phyloP scores from a whole-genome alignment of 2,329 filamentous ascomycete species.

The Exophiala viscosa region DNA sequence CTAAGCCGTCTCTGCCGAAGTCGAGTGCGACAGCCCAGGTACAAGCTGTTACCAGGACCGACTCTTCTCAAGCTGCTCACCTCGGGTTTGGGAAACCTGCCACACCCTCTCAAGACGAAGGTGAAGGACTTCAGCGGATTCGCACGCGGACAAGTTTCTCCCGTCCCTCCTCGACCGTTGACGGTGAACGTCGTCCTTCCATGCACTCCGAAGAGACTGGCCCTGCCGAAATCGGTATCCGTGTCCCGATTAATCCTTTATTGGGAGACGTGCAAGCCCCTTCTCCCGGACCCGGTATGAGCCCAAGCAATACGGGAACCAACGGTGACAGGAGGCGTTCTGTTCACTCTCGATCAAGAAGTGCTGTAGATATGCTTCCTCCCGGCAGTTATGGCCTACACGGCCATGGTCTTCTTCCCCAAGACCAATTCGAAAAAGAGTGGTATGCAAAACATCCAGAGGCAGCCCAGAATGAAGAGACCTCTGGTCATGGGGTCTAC shows the following conservation, averaged over 20 bases:
- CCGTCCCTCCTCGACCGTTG: conserved; percentile 44
- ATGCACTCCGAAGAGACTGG: conserved; percentile 68
- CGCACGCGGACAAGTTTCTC: conserved; percentile 62
- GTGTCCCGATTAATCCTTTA: conserved; percentile 89
- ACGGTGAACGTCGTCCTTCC: conserved; percentile 53
- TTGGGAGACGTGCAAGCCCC: conserved; percentile 96
- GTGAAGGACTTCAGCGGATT: conserved; percentile 50
- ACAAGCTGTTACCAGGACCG: conserved; percentile 79
- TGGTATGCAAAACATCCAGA: conserved; percentile 95
- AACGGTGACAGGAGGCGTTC: conserved; percentile 43
- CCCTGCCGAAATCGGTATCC: conserved; percentile 86
- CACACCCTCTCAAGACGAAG: conserved; percentile 46
- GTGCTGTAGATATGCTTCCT: conserved; percentile 68
- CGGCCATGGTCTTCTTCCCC: conserved; percentile 71
- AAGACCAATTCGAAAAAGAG: conserved; percentile 81
- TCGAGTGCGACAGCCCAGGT: conserved; percentile 80
- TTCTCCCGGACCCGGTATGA: conserved; percentile 63
- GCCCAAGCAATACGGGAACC: conserved; percentile 25
- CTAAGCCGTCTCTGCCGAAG: conserved; percentile 77
- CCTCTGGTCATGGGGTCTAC: conserved; percentile 55
- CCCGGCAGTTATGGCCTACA: conserved; percentile 92
- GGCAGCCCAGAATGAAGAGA: conserved; percentile 66
- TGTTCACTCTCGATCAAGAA: conserved; percentile 67
- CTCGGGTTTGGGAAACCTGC: conserved; percentile 69
- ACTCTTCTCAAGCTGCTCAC: conserved; percentile 81